Conservation (phyloP, 192 early-diverging fungal species). For the Allomyces arbusculus region DNA sequence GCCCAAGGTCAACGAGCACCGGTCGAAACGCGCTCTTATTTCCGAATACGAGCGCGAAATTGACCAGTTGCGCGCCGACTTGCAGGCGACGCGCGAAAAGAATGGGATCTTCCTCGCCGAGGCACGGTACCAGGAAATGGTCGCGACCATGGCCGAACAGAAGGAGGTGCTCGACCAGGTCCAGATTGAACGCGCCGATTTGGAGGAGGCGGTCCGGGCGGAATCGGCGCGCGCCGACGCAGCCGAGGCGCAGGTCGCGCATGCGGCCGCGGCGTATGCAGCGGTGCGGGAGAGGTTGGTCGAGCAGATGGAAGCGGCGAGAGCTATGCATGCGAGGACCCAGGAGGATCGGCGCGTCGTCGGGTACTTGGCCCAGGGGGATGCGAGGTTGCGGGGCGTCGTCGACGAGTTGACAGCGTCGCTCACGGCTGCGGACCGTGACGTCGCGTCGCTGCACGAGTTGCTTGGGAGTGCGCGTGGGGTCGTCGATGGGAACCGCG, state of each 20-base stretch:
- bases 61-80: conserved; percentile 53
- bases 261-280: not conserved
- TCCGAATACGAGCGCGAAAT: conserved; percentile 62
- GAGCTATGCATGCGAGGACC: not conserved
- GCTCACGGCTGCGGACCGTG: not conserved
- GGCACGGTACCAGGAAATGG: conserved; percentile 35
- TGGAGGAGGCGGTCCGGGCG: conserved; percentile 14
- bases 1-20: conserved; percentile 50
- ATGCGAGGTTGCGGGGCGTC: not conserved
- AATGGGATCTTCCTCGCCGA: conserved; percentile 58
- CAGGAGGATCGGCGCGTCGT: not conserved
- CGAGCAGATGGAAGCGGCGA: not conserved
- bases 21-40: conserved; percentile 61
- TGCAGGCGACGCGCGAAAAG: conserved; percentile 60
- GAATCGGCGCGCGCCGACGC: not conserved
- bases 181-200: conserved; percentile 9
- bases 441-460: not conserved
- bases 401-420: not conserved
- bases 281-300: not conserved
- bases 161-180: conserved; percentile 13
- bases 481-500: not conserved
- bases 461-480: not conserved
- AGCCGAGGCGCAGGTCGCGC: not conserved
- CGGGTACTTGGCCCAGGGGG: not conserved
- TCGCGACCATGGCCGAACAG: conserved; percentile 21